Evolutionary conservation across 1,284 basidiomycete genomes (phyloP).

Genomic region (Cutaneotrichosporon dermatis): DNA sequence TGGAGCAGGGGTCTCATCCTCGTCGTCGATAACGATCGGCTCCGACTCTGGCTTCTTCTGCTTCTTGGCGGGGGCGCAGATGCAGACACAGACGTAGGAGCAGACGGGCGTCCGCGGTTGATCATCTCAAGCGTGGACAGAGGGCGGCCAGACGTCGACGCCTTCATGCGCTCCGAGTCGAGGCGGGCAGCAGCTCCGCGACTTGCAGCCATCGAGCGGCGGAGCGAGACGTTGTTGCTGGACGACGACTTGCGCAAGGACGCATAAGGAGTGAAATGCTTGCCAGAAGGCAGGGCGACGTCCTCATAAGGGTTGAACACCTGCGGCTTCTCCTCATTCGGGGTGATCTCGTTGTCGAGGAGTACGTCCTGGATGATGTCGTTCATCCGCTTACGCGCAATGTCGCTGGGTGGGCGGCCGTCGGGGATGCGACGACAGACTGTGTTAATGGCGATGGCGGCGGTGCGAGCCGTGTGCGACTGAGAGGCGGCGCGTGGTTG

Average conservation of each 20-base stretch:
- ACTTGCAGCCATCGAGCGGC: slow-evolving; percentile 23
- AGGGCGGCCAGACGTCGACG: slow-evolving; percentile 9
- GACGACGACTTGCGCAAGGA: slow-evolving; percentile 11
- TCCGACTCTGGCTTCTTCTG: not conserved
- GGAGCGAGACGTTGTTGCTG: slow-evolving; percentile 3
- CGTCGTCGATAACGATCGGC: slow-evolving; percentile 4
- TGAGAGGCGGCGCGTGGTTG: slow-evolving; percentile 7
- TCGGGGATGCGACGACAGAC: slow-evolving; percentile 3
- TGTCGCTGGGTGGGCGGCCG: slow-evolving; percentile 9
- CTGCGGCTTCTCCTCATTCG: slow-evolving; percentile 21
- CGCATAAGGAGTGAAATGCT: slow-evolving; percentile 4
- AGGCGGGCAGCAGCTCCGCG: slow-evolving; percentile 43
- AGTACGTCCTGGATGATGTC: slow-evolving; percentile 39
- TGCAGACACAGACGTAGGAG: not conserved
- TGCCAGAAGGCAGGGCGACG: slow-evolving; percentile 7
- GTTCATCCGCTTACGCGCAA: slow-evolving; percentile 33
- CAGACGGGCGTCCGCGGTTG: not conserved
- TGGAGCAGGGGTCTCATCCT: not conserved
- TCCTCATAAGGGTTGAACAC: slow-evolving; percentile 43
- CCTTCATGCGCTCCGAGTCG: slow-evolving; percentile 14
- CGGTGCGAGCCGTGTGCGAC: slow-evolving; percentile 1
- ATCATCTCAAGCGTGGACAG: slow-evolving; percentile 25
- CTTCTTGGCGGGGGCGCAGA: not conserved
- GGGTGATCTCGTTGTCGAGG: slow-evolving; percentile 34
- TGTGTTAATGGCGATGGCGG: slow-evolving; percentile 22